Evolutionary conservation across 805 yeast genomes (phyloP).

Genomic region (Metschnikowia hibisci): DNA sequence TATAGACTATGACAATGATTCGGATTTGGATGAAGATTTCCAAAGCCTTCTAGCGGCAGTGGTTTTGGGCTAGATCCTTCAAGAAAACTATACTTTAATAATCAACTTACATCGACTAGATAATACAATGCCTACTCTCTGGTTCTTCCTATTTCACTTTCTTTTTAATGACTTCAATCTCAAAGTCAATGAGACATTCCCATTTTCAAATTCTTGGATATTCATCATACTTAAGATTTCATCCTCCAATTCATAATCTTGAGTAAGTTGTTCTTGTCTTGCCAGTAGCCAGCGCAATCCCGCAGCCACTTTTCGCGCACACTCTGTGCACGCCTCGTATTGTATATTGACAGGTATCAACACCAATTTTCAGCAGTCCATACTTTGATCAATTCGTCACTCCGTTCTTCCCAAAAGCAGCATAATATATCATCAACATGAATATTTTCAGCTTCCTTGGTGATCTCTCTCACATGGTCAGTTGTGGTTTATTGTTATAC

Average conservation of each 20-base stretch:
- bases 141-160: no score
- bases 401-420: neutral
- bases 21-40: conserved; percentile 19
- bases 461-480: conserved; percentile 78
- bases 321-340: conserved; percentile 3
- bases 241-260: neutral
- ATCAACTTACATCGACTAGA: neutral
- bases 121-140: no score
- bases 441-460: conserved; percentile 48
- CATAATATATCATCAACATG: conserved; percentile 21
- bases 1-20: conserved; percentile 7
- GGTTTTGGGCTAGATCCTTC: conserved; percentile 5
- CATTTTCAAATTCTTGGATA: no score
- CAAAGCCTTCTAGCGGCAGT: conserved; percentile 15
- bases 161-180: no score
- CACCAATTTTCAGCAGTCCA: neutral
- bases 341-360: conserved; percentile 4
- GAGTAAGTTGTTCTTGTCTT: no score
- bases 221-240: no score
- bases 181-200: no score
- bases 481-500: conserved; percentile 70
- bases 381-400: neutral
- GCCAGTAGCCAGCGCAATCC: neutral
- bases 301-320: conserved; percentile 4
- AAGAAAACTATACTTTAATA: neutral